Percentiles rank a stretch among this genome's conserved stretches.
Conservation (phyloP, 352 stramenopile species). For the Nothophytophthora sp. region DNA sequence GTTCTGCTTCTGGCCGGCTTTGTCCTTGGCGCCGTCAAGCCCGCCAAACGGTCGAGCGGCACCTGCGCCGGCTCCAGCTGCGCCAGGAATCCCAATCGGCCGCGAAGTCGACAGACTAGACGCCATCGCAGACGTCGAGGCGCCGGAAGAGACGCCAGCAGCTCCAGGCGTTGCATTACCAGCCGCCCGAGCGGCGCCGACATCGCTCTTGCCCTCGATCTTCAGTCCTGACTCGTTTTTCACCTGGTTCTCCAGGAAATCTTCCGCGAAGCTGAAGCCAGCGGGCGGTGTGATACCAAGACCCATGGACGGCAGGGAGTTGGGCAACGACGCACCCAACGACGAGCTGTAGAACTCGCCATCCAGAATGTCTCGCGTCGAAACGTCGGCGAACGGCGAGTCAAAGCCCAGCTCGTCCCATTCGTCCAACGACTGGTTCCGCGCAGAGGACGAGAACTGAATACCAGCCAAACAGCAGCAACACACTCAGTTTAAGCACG, state of each 20-base stretch:
- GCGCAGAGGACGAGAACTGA: slow-evolving; percentile 61
- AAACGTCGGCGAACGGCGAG: slow-evolving; percentile 76
- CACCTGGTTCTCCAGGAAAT: slow-evolving; percentile 82
- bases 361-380: slow-evolving; percentile 76
- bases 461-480: slow-evolving; percentile 1
- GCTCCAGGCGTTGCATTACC: slow-evolving; percentile 11
- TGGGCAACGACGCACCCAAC: slow-evolving; percentile 81
- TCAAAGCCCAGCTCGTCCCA: slow-evolving; percentile 89
- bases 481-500: not conserved
- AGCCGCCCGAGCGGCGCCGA: no score
- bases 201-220: slow-evolving; percentile 34
- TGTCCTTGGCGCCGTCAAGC: slow-evolving; percentile 45
- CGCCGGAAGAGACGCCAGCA: not conserved
- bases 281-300: slow-evolving; percentile 82
- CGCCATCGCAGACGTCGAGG: slow-evolving; percentile 14
- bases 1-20: slow-evolving; percentile 69
- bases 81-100: slow-evolving; percentile 80
- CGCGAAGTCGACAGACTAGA: slow-evolving; percentile 64
- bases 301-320: slow-evolving; percentile 87
- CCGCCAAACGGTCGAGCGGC: slow-evolving; percentile 42
- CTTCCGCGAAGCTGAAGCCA: slow-evolving; percentile 84
- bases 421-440: slow-evolving; percentile 81
- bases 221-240: slow-evolving; percentile 53
- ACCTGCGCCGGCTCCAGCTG: slow-evolving; percentile 34
- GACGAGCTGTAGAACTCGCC: slow-evolving; percentile 83